Percentiles rank a stretch among this genome's conserved stretches.
Evolutionary conservation across 1,284 basidiomycete genomes (phyloP).

Genomic region (Cystobasidium slooffiae): DNA sequence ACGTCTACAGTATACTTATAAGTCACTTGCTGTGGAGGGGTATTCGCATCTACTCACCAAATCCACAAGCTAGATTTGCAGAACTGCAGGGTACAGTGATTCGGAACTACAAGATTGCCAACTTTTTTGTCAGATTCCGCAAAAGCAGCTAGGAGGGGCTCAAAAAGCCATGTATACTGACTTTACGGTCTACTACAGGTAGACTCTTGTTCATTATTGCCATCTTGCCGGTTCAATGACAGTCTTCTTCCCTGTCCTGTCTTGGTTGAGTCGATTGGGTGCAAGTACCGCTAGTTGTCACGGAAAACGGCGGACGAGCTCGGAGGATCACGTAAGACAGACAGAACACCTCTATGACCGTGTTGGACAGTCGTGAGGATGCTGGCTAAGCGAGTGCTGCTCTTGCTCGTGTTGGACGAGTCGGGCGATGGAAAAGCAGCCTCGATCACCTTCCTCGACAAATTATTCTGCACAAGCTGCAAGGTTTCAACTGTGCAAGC

Average conservation of each 20-base stretch:
- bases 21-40: neutral
- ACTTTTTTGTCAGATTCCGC: neutral
- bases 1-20: constrained; percentile 66
- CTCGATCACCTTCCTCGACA: constrained; percentile 11
- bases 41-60: constrained; percentile 35
- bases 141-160: neutral
- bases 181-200: constrained; percentile 22
- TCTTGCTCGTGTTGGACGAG: constrained; percentile 37
- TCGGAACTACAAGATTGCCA: constrained; percentile 21
- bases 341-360: constrained; percentile 2
- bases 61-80: constrained; percentile 40
- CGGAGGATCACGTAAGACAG: neutral
- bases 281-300: neutral
- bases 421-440: neutral
- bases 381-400: constrained; percentile 12
- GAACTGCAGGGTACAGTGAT: constrained; percentile 40
- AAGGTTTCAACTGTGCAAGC: neutral
- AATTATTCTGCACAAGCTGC: constrained; percentile 12
- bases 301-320: constrained; percentile 2
- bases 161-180: neutral
- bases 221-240: neutral
- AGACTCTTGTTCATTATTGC: neutral
- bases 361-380: constrained; percentile 22
- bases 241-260: neutral
- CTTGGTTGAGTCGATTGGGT: neutral